Evolutionary conservation across 2,329 filamentous ascomycete genomes (phyloP).

Genomic region (Falciphora oryzae): DNA sequence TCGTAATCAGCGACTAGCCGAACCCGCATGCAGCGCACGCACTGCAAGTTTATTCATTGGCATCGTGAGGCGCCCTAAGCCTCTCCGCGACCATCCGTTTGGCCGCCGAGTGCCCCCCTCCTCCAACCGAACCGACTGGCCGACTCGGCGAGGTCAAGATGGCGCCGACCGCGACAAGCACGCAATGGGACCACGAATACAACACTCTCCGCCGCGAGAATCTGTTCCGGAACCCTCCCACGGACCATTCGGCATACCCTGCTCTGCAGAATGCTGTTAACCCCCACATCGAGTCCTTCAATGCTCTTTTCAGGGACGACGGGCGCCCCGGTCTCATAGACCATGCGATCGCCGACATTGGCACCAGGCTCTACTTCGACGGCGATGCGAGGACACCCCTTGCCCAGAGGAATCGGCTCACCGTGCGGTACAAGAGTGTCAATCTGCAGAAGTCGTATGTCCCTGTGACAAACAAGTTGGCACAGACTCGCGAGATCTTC

Average conservation of each 20-base stretch:
- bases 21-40: neutral
- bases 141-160: neutral
- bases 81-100: neutral
- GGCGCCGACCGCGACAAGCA: constrained; percentile 42
- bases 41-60: neutral
- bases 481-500: constrained; percentile 76
- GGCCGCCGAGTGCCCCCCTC: neutral
- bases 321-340: constrained; percentile 57
- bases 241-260: constrained; percentile 82
- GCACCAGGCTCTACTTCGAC: constrained; percentile 80
- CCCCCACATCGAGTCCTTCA: constrained; percentile 94
- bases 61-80: neutral
- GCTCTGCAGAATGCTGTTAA: constrained; percentile 78
- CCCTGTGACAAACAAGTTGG: constrained; percentile 77
- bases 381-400: constrained; percentile 60
- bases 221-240: constrained; percentile 83
- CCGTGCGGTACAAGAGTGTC: constrained; percentile 73
- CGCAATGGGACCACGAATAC: constrained; percentile 79
- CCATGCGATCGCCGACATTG: constrained; percentile 80
- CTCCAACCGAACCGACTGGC: neutral
- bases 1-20: neutral
- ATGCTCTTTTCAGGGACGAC: constrained; percentile 72
- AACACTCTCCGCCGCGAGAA: constrained; percentile 80
- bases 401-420: constrained; percentile 65
- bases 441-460: constrained; percentile 77